Conservation (phyloP, 371 early-diverging fungal species). For the Mortierella sp. region DNA sequence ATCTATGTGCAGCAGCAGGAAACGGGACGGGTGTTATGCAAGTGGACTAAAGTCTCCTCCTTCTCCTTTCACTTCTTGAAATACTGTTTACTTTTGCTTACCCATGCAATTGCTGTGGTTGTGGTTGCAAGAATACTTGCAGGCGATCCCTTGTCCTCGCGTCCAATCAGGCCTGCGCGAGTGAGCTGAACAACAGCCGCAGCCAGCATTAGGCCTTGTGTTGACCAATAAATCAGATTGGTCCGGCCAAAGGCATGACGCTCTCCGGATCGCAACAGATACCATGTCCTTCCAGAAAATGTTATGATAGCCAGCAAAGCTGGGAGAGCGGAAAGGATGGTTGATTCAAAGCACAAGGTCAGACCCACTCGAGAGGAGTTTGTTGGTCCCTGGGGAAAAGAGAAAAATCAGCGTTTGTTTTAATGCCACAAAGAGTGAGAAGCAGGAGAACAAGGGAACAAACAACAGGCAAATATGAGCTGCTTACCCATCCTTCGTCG, state of each 20-base stretch:
- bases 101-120: constrained; percentile 28
- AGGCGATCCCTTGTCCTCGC: constrained; percentile 12
- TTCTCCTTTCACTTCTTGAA: too few species aligned
- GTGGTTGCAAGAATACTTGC: constrained; percentile 22
- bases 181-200: constrained; percentile 11
- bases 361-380: constrained; percentile 21
- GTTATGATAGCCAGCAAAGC: constrained; percentile 18
- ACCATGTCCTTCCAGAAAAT: constrained; percentile 5
- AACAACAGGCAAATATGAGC: too few species aligned
- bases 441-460: too few species aligned
- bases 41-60: too few species aligned
- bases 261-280: constrained; percentile 7
- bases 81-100: background rate
- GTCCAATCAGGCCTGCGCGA: constrained; percentile 18
- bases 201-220: constrained; percentile 23
- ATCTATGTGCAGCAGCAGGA: constrained; percentile 1
- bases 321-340: constrained; percentile 33
- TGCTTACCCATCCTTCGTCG: too few species aligned
- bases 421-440: too few species aligned
- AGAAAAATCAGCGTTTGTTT: too few species aligned
- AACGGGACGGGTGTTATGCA: too few species aligned
- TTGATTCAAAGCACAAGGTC: constrained; percentile 41
- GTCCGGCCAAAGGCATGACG: constrained; percentile 26
- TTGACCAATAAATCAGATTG: constrained; percentile 33
- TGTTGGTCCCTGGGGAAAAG: constrained; percentile 29